These are phyloP conservation scores for Russula ochroleuca DNA, from an alignment of 768 basidiomycete genomes.

Conservation along the genomic window DNA sequence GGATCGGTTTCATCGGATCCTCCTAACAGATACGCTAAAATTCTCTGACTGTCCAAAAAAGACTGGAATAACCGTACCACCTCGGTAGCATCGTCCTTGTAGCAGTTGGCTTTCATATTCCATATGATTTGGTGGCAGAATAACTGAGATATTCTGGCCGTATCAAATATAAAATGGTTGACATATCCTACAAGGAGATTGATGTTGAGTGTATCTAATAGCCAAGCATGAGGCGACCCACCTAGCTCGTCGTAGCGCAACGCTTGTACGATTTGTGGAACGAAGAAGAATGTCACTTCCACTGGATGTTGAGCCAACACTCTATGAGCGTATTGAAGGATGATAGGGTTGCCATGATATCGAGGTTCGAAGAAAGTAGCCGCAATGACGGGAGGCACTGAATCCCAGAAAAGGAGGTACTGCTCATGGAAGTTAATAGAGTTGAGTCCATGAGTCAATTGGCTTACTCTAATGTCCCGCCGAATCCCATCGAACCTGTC, in stretches of 20 bases:
- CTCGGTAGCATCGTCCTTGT: conserved; percentile 85
- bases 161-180: conserved; percentile 92
- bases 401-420: conserved; percentile 85
- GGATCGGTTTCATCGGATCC: conserved; percentile 92
- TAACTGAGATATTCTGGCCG: conserved; percentile 91
- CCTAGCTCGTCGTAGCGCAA: conserved; percentile 86
- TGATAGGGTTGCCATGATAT: conserved; percentile 75
- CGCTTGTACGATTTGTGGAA: conserved; percentile 97
- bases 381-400: conserved; percentile 80
- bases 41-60: not conserved
- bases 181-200: conserved; percentile 67
- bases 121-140: conserved; percentile 99
- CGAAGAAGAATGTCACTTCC: conserved; percentile 95
- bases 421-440: conserved; percentile 35
- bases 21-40: conserved; percentile 46
- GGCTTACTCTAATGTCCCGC: conserved; percentile 69
- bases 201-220: not conserved
- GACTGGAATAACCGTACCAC: conserved; percentile 45
- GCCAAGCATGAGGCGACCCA: conserved; percentile 35
- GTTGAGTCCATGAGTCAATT: not conserved
- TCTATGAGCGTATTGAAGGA: conserved; percentile 94
- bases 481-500: conserved; percentile 58
- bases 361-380: conserved; percentile 81
- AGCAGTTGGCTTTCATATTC: conserved; percentile 99
- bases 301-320: conserved; percentile 94